phyloP scores from a whole-genome alignment of 768 basidiomycete genomes.

The Mycena sanguinolenta region DNA sequence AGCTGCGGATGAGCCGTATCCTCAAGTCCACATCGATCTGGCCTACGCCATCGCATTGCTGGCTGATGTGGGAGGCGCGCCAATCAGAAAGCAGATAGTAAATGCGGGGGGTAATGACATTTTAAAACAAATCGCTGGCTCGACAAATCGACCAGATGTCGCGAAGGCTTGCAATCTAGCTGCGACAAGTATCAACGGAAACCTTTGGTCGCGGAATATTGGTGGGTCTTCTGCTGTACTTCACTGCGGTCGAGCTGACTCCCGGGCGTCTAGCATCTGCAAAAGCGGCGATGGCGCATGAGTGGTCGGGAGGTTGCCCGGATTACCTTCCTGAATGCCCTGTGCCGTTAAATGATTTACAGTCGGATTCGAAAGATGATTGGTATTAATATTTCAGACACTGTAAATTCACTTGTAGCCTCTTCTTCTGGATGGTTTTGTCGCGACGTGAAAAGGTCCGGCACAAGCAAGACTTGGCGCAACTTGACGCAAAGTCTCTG shows the following conservation, averaged over 20 bases:
- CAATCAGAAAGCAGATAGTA: conserved; percentile 45
- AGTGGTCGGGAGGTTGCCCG: conserved; percentile 32
- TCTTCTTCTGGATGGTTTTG: not conserved
- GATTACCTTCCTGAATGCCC: conserved; percentile 29
- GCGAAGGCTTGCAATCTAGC: conserved; percentile 44
- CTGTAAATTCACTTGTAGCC: conserved; percentile 9
- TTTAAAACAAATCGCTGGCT: conserved; percentile 36
- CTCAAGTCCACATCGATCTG: conserved; percentile 43
- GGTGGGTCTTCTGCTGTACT: no score
- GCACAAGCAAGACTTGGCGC: no score
- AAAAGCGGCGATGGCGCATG: conserved; percentile 37
- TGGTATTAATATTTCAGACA: conserved; percentile 22
- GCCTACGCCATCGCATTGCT: conserved; percentile 44
- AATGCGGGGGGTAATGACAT: conserved; percentile 46
- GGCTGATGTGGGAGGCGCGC: conserved; percentile 42
- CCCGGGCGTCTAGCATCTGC: conserved; percentile 16
- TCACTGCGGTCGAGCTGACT: no score
- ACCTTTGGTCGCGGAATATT: conserved; percentile 43
- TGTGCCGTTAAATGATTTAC: conserved; percentile 1
- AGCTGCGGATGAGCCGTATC: conserved; percentile 40
- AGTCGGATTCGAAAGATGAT: not conserved
- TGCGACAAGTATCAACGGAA: conserved; percentile 42
- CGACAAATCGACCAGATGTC: conserved; percentile 37
- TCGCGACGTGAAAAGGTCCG: no score
- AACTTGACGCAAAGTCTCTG: no score